Evolutionary conservation across 2,329 filamentous ascomycete species (phyloP), one percentile per base, ranked within the genome.

Genomic region (Fusarium anguioides): DNA sequence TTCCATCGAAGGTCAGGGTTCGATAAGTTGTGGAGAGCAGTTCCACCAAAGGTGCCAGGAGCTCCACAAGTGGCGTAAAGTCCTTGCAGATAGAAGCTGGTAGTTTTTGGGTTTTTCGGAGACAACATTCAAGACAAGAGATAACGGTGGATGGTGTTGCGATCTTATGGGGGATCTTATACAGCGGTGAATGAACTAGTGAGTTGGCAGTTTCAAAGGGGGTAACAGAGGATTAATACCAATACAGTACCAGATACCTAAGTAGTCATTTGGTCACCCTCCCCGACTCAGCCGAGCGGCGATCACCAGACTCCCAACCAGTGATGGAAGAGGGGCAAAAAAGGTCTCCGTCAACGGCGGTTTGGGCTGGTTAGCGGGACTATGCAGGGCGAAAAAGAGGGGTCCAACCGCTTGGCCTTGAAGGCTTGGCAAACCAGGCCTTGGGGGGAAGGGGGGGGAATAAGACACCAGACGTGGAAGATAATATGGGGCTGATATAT

Each of bases 241-340:
- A 37, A 26, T 36, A 36, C 6, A 26, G 10, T 26, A 26, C 24
- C 15, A n/a, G n/a, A 39, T 17, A 46, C n/a, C 27, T n/a, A 10
- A 29, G 14, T 48, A 60, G 64, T 71, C 68, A 72, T 57, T 70
- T 68, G 68, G 60, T 66, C 71, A 64, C 47, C 45, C 51, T 68
- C 50, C 20, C 56, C 62, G 57, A 54, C 71, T 64, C 54, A 71
- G 46, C 65, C 70, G 65, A 59, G 54, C 59, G 69, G 71, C 69
- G 68, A 73, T 73, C 71, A 73, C 71, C 68, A 49, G 71, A 73
- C 69, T 52, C 49, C 35, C 59, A 48, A 66, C 69, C 62, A 72
- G 65, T 61, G 60, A 66, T 62, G 54, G 51, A 51, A 55, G 68
- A 69, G 68, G 70, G 64, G 67, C 63, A 52, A 69, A 68, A 39